Evolutionary conservation across 2,329 filamentous ascomycete genomes (phyloP).

Genomic region (Trichoderma sp.): DNA sequence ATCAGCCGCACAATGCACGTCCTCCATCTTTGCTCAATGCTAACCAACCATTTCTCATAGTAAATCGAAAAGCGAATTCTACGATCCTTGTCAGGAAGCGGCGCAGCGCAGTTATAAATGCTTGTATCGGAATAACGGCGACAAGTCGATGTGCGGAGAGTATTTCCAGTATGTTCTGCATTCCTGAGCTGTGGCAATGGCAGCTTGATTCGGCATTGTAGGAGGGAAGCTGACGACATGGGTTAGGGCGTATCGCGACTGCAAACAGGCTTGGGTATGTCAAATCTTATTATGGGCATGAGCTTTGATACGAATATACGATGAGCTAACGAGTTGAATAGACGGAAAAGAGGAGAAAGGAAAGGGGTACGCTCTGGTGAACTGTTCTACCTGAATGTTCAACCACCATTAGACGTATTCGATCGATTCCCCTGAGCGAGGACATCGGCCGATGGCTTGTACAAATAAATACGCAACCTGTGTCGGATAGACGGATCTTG

Average conservation of each 20-base stretch:
- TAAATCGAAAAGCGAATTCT: slow-evolving; percentile 86
- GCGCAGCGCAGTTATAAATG: slow-evolving; percentile 84
- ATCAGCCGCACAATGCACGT: slow-evolving; percentile 26
- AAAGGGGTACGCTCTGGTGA: slow-evolving; percentile 26
- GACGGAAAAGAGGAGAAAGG: slow-evolving; percentile 29
- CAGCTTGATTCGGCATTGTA: neutral
- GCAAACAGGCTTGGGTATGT: slow-evolving; percentile 89
- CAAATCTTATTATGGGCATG: no score
- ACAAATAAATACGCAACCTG: neutral
- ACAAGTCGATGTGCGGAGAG: slow-evolving; percentile 86
- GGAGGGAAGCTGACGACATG: slow-evolving; percentile 24
- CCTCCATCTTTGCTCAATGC: neutral
- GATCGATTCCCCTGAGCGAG: neutral
- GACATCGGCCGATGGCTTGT: neutral
- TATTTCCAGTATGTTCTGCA: slow-evolving; percentile 79
- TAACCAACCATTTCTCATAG: slow-evolving; percentile 46
- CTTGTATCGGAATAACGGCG: slow-evolving; percentile 82
- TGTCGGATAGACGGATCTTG: neutral
- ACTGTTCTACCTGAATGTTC: neutral
- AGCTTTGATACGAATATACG: neutral
- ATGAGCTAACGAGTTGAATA: slow-evolving; percentile 6
- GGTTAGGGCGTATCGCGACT: slow-evolving; percentile 83
- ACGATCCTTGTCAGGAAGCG: slow-evolving; percentile 93
- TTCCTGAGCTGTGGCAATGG: neutral
- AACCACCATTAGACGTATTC: neutral